Conservation (phyloP, 257 asterid genomes). For the Solanum rostratum region DNA sequence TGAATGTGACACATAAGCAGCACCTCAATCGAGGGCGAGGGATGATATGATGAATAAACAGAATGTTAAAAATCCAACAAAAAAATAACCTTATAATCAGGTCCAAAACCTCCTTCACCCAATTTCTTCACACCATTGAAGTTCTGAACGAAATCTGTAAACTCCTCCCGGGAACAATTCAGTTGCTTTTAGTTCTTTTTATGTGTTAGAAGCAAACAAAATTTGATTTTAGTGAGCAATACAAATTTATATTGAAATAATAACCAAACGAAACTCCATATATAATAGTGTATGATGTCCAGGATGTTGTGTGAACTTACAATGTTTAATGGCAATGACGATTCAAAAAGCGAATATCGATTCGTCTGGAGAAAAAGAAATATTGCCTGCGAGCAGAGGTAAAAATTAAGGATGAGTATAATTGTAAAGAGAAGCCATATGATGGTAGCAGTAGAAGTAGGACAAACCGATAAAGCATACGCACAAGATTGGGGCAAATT, state of each 20-base stretch:
- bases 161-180: conserved; percentile 9
- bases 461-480: no score
- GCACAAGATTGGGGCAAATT: no score
- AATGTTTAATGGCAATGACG: no score
- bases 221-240: not conserved
- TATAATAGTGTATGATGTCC: no score
- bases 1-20: not conserved
- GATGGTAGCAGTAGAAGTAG: no score
- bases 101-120: conserved; percentile 11
- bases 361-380: no score
- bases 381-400: no score
- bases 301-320: no score
- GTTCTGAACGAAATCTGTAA: not conserved
- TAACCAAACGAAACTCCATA: not conserved
- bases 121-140: not conserved
- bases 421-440: no score
- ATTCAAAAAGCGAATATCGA: no score
- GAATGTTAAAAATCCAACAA: not conserved
- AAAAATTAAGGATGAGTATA: no score
- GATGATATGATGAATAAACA: not conserved
- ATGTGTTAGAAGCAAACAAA: not conserved
- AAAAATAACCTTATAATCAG: conserved; percentile 4
- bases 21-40: not conserved
- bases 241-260: not conserved
- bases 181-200: not conserved